Evolutionary conservation across 192 early-diverging fungal species (phyloP).

Genomic region (Coemansia sp.): DNA sequence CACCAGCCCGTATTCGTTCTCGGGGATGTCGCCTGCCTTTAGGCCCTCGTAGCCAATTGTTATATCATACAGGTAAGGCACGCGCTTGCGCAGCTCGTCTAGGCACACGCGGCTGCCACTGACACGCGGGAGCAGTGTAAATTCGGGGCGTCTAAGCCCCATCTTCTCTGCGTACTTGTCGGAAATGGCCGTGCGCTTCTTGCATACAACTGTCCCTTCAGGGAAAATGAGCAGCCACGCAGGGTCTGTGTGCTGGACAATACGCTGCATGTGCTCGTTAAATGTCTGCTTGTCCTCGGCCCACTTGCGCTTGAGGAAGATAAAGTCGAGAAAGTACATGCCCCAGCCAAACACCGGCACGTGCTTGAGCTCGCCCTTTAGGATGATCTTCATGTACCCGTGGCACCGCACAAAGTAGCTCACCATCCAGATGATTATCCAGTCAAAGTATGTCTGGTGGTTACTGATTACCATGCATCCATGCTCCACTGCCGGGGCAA

Average conservation of each 20-base stretch:
- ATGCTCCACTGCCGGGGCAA: slow-evolving; percentile 31
- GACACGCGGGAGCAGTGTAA: slow-evolving; percentile 77
- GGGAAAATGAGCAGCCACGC: slow-evolving; percentile 93
- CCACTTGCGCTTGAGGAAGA: slow-evolving; percentile 86
- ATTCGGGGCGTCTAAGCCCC: slow-evolving; percentile 51
- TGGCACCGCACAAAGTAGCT: slow-evolving; percentile 65
- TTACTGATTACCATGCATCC: slow-evolving; percentile 46
- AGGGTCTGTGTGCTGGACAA: slow-evolving; percentile 57
- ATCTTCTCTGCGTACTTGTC: slow-evolving; percentile 65
- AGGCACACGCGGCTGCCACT: slow-evolving; percentile 76
- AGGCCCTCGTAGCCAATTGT: slow-evolving; percentile 87
- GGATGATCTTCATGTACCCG: slow-evolving; percentile 84
- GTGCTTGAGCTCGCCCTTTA: slow-evolving; percentile 74
- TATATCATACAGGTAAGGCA: slow-evolving; percentile 77
- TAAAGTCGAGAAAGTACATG: slow-evolving; percentile 92
- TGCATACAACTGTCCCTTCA: slow-evolving; percentile 88
- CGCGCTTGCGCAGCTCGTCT: slow-evolving; percentile 56
- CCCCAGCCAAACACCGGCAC: slow-evolving; percentile 85
- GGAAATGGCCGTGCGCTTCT: slow-evolving; percentile 63
- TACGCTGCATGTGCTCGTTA: slow-evolving; percentile 51
- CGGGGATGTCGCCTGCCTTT: slow-evolving; percentile 64
- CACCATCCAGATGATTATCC: slow-evolving; percentile 52
- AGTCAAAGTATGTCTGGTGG: slow-evolving; percentile 48
- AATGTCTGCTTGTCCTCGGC: slow-evolving; percentile 65
- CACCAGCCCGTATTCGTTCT: slow-evolving; percentile 74